These are phyloP conservation scores for Penicillium vulpinum DNA, from an alignment of 2,329 filamentous ascomycete genomes.

Conservation along the genomic window DNA sequence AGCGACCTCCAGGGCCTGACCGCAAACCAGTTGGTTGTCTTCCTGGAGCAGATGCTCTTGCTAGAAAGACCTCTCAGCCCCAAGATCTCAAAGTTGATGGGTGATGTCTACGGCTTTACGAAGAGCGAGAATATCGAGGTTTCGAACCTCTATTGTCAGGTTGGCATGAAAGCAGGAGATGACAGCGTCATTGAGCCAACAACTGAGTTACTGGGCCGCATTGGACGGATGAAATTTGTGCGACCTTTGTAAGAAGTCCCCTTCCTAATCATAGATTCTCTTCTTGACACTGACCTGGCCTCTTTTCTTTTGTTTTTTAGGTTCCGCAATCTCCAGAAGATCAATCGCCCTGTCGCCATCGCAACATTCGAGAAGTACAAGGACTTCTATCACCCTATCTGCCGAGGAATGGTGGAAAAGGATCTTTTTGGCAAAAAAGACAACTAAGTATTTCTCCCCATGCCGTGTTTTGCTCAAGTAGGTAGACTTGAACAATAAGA, in stretches of 20 bases:
- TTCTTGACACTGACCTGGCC: conserved; percentile 13
- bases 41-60: conserved; percentile 76
- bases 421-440: conserved; percentile 60
- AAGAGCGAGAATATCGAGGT: conserved; percentile 85
- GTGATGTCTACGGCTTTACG: conserved; percentile 69
- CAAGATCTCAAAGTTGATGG: conserved; percentile 69
- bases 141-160: conserved; percentile 73
- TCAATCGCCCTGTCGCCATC: conserved; percentile 72
- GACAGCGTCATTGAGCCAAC: conserved; percentile 67
- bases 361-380: conserved; percentile 82
- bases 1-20: conserved; percentile 73
- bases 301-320: conserved; percentile 16
- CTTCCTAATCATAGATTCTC: neutral
- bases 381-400: conserved; percentile 96
- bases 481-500: neutral
- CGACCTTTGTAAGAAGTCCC: conserved; percentile 64
- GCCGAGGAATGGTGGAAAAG: conserved; percentile 81
- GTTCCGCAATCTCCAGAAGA: conserved; percentile 69
- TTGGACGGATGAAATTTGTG: conserved; percentile 97
- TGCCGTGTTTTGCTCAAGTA: neutral
- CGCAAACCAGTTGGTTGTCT: conserved; percentile 87
- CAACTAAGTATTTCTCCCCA: neutral
- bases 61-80: conserved; percentile 64
- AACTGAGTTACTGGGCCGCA: conserved; percentile 71
- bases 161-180: conserved; percentile 75